Evolutionary conservation across 2,329 filamentous ascomycete species (phyloP).

Genomic region (Scolecobasidium constrictum): DNA sequence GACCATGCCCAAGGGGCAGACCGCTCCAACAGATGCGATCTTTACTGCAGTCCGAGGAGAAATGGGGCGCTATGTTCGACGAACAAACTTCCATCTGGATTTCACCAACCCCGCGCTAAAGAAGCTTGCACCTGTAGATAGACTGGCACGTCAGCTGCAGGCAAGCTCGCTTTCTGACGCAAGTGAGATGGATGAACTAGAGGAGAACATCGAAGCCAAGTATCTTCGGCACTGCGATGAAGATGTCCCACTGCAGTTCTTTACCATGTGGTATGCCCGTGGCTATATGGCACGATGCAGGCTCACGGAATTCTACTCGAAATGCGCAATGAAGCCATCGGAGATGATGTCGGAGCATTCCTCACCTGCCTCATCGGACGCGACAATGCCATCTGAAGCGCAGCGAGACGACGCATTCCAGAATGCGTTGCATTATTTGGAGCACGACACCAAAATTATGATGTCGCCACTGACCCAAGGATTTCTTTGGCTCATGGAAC

Average conservation of each 20-base stretch:
- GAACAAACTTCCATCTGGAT: constrained; percentile 32
- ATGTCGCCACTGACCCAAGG: constrained; percentile 29
- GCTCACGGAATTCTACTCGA: constrained; percentile 39
- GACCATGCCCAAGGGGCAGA: constrained; percentile 28
- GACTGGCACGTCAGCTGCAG: constrained; percentile 8
- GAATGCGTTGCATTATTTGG: constrained; percentile 29
- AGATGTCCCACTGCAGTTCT: constrained; percentile 28
- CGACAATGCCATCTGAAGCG: constrained; percentile 12
- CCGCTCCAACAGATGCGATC: constrained; percentile 38
- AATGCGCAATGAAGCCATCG: constrained; percentile 1
- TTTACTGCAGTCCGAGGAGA: constrained; percentile 33
- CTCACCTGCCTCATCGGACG: constrained; percentile 9
- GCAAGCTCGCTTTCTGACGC: constrained; percentile 11
- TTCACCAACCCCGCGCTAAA: constrained; percentile 33
- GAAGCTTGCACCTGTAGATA: constrained; percentile 17
- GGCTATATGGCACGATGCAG: constrained; percentile 36
- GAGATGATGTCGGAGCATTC: constrained; percentile 14
- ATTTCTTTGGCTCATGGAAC: constrained; percentile 31
- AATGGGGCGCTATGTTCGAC: constrained; percentile 30
- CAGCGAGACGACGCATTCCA: constrained; percentile 20
- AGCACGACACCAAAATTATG: constrained; percentile 36
- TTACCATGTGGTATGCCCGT: constrained; percentile 36
- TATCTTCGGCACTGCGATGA: constrained; percentile 36
- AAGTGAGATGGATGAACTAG: constrained; percentile 27
- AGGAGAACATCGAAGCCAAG: constrained; percentile 29